Evolutionary conservation across 331 rosid genomes (phyloP).

Genomic region (Stylosanthes scabra): DNA sequence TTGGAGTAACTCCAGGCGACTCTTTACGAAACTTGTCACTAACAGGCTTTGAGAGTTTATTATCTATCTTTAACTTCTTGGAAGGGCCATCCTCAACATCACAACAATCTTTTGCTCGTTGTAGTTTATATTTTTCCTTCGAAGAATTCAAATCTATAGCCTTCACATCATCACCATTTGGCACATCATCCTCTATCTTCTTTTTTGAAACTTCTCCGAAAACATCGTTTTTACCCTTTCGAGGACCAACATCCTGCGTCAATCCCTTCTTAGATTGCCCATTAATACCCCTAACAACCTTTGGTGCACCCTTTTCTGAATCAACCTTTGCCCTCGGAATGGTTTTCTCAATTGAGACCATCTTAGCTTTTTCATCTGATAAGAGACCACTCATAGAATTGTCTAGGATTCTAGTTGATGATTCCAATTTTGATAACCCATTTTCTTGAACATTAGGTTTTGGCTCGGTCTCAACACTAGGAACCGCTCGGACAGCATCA

Average conservation of each 20-base stretch:
- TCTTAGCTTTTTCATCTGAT: conserved; percentile 24
- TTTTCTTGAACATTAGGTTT: conserved; percentile 31
- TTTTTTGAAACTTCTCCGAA: conserved; percentile 40
- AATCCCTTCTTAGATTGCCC: conserved; percentile 34
- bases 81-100: conserved; percentile 46
- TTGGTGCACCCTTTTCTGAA: conserved; percentile 28
- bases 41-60: conserved; percentile 31
- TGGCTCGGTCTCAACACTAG: conserved; percentile 12
- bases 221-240: conserved; percentile 52
- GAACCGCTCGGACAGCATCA: background rate
- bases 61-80: conserved; percentile 60
- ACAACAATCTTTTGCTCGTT: conserved; percentile 34
- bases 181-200: conserved; percentile 32
- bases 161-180: conserved; percentile 34
- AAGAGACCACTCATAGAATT: conserved; percentile 5
- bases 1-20: conserved; percentile 27
- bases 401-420: conserved; percentile 26
- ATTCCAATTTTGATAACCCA: conserved; percentile 34
- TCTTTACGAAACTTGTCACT: conserved; percentile 48
- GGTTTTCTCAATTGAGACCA: conserved; percentile 27
- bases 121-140: conserved; percentile 48
- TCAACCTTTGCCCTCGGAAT: conserved; percentile 38
- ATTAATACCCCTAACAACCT: conserved; percentile 34
- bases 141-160: conserved; percentile 30
- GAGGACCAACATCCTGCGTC: conserved; percentile 45